Conservation (phyloP, 73 alveolate genomes). For the Paramecium sonneborni region DNA sequence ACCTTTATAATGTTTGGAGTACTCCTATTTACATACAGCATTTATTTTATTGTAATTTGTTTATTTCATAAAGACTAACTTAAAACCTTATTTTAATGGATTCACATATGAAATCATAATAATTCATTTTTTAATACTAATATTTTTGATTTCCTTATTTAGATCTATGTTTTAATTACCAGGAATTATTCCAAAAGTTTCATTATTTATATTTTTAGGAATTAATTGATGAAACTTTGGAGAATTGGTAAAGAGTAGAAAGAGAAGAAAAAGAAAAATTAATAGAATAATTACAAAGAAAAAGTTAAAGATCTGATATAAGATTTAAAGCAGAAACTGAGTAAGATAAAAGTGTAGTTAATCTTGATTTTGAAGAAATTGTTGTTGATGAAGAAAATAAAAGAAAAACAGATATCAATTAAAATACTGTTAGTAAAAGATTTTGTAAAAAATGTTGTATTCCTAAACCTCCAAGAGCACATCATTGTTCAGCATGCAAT, state of each 20-base stretch:
- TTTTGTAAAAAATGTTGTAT: slow-evolving; percentile 41
- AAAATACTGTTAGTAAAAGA: background rate
- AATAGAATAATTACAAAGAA: slow-evolving; percentile 8
- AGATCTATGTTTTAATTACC: background rate
- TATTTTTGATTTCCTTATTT: background rate
- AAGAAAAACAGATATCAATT: background rate
- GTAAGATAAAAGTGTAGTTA: slow-evolving; percentile 36
- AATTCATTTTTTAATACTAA: background rate
- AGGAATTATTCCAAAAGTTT: background rate
- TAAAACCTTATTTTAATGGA: background rate
- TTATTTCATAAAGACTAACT: background rate
- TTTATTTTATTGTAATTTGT: background rate
- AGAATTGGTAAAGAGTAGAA: background rate
- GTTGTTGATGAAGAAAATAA: background rate
- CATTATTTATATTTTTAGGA: background rate
- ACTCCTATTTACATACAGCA: background rate
- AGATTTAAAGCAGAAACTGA: background rate
- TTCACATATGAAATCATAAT: background rate
- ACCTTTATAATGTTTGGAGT: background rate
- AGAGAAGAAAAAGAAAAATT: background rate
- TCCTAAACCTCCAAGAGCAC: slow-evolving; percentile 49
- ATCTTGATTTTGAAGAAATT: slow-evolving; percentile 3
- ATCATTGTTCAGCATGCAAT: slow-evolving; percentile 38
- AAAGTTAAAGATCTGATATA: slow-evolving; percentile 8
- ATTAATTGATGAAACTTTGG: slow-evolving; percentile 51